phyloP scores from a whole-genome alignment of 257 asterid genomes.

The Jacaranda copaia region DNA sequence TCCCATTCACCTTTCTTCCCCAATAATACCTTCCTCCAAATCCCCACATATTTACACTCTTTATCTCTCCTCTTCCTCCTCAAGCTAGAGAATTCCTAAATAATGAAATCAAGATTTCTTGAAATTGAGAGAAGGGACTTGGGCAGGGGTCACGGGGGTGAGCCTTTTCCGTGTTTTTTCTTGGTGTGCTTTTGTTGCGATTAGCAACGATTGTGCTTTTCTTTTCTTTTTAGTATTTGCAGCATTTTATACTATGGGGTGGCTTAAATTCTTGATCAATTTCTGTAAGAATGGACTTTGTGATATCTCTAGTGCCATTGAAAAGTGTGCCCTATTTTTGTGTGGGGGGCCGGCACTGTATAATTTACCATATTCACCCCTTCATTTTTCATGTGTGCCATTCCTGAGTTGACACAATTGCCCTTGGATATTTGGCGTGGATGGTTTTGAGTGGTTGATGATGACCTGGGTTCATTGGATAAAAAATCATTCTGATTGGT shows the following conservation, averaged over 20 bases:
- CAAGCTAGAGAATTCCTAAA: conserved; percentile 27
- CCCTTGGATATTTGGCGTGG: conserved; percentile 12
- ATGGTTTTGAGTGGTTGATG: neutral
- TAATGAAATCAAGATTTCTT: conserved; percentile 16
- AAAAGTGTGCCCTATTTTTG: conserved; percentile 19
- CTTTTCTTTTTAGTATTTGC: neutral
- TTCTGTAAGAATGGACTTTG: conserved; percentile 8
- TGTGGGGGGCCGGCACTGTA: neutral
- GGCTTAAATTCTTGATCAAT: neutral
- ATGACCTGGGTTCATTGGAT: neutral
- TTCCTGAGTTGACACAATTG: neutral
- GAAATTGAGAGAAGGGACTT: neutral
- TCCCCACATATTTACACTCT: conserved; percentile 75
- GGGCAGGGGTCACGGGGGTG: neutral
- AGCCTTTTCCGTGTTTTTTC: neutral
- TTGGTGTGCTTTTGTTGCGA: neutral
- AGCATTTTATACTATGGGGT: neutral
- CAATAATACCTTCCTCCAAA: conserved; percentile 85
- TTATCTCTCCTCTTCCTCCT: conserved; percentile 11
- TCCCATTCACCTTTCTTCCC: conserved; percentile 76
- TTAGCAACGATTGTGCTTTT: neutral
- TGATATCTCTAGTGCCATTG: neutral
- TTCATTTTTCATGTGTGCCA: neutral
- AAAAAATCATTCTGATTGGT: neutral
- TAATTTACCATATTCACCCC: neutral